These are phyloP conservation scores for Colletotrichum sp. DNA, from an alignment of 2,329 filamentous ascomycete genomes.

Conservation along the genomic window DNA sequence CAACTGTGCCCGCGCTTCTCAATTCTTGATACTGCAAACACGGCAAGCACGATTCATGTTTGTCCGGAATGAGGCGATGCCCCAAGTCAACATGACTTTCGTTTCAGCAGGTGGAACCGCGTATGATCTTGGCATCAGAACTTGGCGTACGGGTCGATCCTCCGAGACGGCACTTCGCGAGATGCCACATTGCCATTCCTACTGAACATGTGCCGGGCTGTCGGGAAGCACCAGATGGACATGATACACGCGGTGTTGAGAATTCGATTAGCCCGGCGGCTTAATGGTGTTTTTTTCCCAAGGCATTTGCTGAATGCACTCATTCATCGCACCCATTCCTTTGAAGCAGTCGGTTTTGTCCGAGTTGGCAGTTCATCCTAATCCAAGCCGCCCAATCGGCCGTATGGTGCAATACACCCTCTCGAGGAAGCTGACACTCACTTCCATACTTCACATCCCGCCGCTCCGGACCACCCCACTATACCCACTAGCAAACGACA, in stretches of 20 bases:
- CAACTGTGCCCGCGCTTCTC: accelerated
- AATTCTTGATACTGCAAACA: not conserved
- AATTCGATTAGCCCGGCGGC: not conserved
- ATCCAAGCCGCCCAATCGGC: no score
- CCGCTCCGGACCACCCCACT: no score
- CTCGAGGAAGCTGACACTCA: no score
- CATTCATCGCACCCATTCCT: no score
- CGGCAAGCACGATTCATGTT: not conserved
- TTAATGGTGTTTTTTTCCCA: no score
- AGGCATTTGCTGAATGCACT: no score
- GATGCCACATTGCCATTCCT: not conserved
- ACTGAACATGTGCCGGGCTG: not conserved
- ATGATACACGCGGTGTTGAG: accelerated
- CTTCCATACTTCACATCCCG: no score
- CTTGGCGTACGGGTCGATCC: not conserved
- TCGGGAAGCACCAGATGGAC: not conserved
- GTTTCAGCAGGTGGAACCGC: not conserved
- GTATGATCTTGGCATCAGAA: not conserved
- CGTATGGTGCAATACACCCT: no score
- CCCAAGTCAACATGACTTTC: not conserved
- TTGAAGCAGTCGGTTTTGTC: no score
- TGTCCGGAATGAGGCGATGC: not conserved
- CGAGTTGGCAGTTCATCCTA: no score
- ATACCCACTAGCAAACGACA: no score
- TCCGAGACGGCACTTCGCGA: not conserved